Evolutionary conservation across 2,329 filamentous ascomycete genomes (phyloP).

Genomic region (Cercospora sojina): DNA sequence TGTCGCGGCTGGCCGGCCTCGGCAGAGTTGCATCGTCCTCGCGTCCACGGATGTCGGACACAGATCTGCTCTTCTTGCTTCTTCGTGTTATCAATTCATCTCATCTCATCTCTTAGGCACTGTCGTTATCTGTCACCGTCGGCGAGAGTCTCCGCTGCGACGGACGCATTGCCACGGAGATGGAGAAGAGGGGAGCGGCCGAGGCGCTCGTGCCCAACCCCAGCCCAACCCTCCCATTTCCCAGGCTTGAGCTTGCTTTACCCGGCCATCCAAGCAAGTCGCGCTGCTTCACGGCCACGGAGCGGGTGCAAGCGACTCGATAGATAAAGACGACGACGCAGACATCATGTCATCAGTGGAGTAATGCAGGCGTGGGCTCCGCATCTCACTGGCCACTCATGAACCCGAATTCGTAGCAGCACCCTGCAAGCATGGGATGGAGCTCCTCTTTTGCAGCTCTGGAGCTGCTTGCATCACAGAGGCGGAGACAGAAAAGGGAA

Average conservation of each 20-base stretch:
- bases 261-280: not conserved
- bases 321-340: not conserved
- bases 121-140: slow-evolving; percentile 14
- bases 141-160: not conserved
- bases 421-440: slow-evolving; percentile 12
- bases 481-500: not conserved
- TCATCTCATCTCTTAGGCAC: slow-evolving; percentile 2
- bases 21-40: not conserved
- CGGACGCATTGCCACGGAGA: too few species aligned
- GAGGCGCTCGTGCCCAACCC: not conserved
- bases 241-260: not conserved
- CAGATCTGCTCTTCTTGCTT: not conserved
- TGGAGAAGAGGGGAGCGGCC: not conserved
- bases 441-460: slow-evolving; percentile 14
- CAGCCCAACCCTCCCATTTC: not conserved
- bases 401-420: slow-evolving; percentile 14
- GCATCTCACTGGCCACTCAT: not conserved
- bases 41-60: not conserved
- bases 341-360: slow-evolving; percentile 5
- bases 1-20: not conserved
- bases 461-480: slow-evolving; percentile 14
- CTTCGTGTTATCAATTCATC: not conserved
- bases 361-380: not conserved
- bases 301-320: not conserved
- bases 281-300: not conserved